Conservation (phyloP, 2,329 filamentous ascomycete species). For the Neurospora sp. region DNA sequence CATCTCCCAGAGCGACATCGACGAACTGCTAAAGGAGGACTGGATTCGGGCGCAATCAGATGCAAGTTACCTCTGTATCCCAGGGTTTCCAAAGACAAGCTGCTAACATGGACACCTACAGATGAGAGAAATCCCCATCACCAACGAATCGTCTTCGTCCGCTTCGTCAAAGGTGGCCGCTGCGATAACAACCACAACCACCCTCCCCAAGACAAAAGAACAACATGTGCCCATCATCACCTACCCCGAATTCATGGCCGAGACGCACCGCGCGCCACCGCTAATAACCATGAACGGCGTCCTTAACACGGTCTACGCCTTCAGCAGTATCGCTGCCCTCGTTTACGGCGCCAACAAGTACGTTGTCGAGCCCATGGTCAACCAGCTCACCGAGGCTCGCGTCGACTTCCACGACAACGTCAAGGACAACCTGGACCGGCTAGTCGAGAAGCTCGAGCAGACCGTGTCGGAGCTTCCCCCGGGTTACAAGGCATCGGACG, state of each 20-base stretch:
- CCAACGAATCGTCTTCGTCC: slow-evolving; percentile 7
- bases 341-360: slow-evolving; percentile 64
- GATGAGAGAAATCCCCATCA: slow-evolving; percentile 10
- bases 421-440: slow-evolving; percentile 31
- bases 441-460: slow-evolving; percentile 42
- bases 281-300: slow-evolving; percentile 52
- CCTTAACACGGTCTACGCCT: slow-evolving; percentile 48
- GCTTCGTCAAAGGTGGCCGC: slow-evolving; percentile 22
- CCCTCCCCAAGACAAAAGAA: slow-evolving; percentile 21
- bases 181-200: slow-evolving; percentile 8
- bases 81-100: neutral
- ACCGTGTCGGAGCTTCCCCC: slow-evolving; percentile 52
- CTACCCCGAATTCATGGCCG: slow-evolving; percentile 59
- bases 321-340: slow-evolving; percentile 47
- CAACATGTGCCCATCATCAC: slow-evolving; percentile 51
- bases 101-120: slow-evolving; percentile 3
- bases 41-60: slow-evolving; percentile 5
- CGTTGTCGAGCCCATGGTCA: slow-evolving; percentile 53
- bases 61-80: neutral
- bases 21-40: slow-evolving; percentile 44
- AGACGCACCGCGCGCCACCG: slow-evolving; percentile 44
- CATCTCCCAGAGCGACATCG: slow-evolving; percentile 55
- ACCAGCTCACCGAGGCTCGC: slow-evolving; percentile 40
- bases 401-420: slow-evolving; percentile 41
- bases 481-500: slow-evolving; percentile 13